Base-by-base conservation (phyloP, 495 filamentous ascomycete species). In the Daldinia bambusicola region DNA sequence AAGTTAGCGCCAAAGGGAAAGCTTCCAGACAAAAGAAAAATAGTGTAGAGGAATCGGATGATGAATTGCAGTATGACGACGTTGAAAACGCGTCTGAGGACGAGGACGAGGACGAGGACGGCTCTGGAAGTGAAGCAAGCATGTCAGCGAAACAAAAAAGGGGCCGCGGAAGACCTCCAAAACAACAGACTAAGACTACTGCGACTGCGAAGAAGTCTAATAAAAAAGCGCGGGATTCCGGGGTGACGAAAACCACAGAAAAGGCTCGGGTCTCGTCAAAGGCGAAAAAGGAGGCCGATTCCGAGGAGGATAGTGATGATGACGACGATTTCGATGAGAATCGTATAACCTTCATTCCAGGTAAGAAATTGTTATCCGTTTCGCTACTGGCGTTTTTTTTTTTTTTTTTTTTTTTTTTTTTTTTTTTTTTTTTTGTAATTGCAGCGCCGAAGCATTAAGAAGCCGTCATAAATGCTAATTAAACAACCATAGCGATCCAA, bases 261-360 rank as follows among this genome's bases (percentile, higher is more conserved):
- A 60, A 67, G 30, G 6, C 50, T 40, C 22, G 16, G 32, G 20
- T 13, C 20, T 58, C 59, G 18, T 9, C 55, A 20, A 67, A 57
- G 36, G 13, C 6, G 10, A 55, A 63, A 63, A 61, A 65, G 20
- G 58, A 76, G 13, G 61, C 32, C 20, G 36, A 61, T 61, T 55
- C 67, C n/a, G 65, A 63, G 36, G 70, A 13, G 40, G 67, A 78
- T 5, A 68, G 74, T 4, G 74, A 80, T 14, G 79, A 80, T 1
- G 76, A 80, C 4, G 70, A 78, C 1, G 80, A 83, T 12, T 77
- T 79, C 20, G 78, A 78, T 14, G 72, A 60, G 6, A 74, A 77
- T 34, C 75, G 79, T 9, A 76, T 83, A 26, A 82, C 79, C 12
- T 87, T 93, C 73, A 90, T 93, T 70, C 85, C 89, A 51, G 61